Evolutionary conservation across 768 basidiomycete species (phyloP).

Genomic region (Podaxis mareebaensis): DNA sequence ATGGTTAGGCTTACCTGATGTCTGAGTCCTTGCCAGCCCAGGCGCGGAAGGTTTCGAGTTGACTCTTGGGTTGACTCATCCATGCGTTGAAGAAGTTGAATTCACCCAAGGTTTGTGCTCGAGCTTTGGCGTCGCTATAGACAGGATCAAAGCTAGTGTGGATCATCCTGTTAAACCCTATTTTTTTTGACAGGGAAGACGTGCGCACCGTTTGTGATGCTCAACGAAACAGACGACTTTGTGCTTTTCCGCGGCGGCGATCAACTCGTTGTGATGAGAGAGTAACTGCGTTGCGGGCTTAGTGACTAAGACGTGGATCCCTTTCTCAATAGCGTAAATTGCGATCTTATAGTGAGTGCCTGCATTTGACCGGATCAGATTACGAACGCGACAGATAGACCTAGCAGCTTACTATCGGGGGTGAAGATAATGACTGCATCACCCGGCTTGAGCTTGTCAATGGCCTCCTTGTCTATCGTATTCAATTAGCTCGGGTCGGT

Average conservation of each 20-base stretch:
- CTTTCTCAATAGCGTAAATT: slow-evolving; percentile 80
- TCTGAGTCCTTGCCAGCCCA: slow-evolving; percentile 97
- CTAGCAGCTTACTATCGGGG: slow-evolving; percentile 67
- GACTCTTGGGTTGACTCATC: slow-evolving; percentile 97
- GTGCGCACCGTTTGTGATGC: slow-evolving; percentile 78
- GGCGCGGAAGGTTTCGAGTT: slow-evolving; percentile 90
- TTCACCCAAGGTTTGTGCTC: slow-evolving; percentile 76
- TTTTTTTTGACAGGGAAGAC: neutral
- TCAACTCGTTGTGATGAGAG: slow-evolving; percentile 77
- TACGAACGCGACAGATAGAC: neutral
- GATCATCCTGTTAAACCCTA: slow-evolving; percentile 7
- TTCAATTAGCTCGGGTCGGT: slow-evolving; percentile 2
- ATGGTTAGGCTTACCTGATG: slow-evolving; percentile 57
- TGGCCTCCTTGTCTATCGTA: slow-evolving; percentile 73
- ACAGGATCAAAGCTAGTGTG: slow-evolving; percentile 76
- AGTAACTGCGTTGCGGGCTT: slow-evolving; percentile 91
- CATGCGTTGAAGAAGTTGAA: slow-evolving; percentile 96
- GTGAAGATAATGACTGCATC: slow-evolving; percentile 94
- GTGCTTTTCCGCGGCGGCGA: slow-evolving; percentile 74
- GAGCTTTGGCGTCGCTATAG: slow-evolving; percentile 86
- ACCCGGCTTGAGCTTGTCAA: slow-evolving; percentile 74
- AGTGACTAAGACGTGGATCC: slow-evolving; percentile 87
- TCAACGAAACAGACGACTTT: slow-evolving; percentile 92
- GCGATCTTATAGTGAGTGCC: slow-evolving; percentile 86
- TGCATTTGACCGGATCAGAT: slow-evolving; percentile 26